Evolutionary conservation across 1,284 basidiomycete genomes (phyloP).

Genomic region (Tylopilus sp.): DNA sequence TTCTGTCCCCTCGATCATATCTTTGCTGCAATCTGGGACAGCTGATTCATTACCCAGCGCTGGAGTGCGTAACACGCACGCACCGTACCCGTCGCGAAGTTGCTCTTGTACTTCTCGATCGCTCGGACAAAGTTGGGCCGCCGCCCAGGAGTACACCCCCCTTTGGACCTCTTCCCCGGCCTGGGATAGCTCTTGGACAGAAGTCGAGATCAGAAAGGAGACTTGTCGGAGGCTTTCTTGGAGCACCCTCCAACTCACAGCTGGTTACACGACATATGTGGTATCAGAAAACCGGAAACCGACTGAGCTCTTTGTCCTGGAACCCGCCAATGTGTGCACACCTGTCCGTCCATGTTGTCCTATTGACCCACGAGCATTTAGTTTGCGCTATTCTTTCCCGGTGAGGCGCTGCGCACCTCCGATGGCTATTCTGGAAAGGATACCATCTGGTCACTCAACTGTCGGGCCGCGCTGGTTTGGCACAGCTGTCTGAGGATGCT

Average conservation of each 20-base stretch:
- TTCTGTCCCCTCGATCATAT: conserved; percentile 35
- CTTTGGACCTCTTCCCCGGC: conserved; percentile 61
- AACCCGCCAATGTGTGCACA: conserved; percentile 61
- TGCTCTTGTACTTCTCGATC: conserved; percentile 56
- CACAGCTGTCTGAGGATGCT: conserved; percentile 64
- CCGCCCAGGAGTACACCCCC: conserved; percentile 50
- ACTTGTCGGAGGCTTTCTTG: conserved; percentile 70
- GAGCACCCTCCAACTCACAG: conserved; percentile 60
- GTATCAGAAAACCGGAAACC: conserved; percentile 42
- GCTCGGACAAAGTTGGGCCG: conserved; percentile 49
- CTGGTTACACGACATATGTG: conserved; percentile 59
- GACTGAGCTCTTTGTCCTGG: conserved; percentile 55
- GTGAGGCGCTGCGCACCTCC: conserved; percentile 48
- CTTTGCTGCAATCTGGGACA: conserved; percentile 13
- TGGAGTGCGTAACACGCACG: background rate
- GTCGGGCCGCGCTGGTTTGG: conserved; percentile 68
- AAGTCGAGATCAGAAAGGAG: conserved; percentile 63
- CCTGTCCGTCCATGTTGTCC: conserved; percentile 2
- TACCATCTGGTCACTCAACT: conserved; percentile 68
- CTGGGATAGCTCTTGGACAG: conserved; percentile 57
- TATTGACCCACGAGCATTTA: conserved; percentile 28
- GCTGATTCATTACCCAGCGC: background rate
- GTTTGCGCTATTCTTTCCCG: conserved; percentile 69
- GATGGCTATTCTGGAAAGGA: conserved; percentile 47
- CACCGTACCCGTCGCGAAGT: conserved; percentile 19